Evolutionary conservation across 2,329 filamentous ascomycete genomes (phyloP), one percentile per base, ranked within the genome.

Genomic region (Paraconiothyrium brasiliense): DNA sequence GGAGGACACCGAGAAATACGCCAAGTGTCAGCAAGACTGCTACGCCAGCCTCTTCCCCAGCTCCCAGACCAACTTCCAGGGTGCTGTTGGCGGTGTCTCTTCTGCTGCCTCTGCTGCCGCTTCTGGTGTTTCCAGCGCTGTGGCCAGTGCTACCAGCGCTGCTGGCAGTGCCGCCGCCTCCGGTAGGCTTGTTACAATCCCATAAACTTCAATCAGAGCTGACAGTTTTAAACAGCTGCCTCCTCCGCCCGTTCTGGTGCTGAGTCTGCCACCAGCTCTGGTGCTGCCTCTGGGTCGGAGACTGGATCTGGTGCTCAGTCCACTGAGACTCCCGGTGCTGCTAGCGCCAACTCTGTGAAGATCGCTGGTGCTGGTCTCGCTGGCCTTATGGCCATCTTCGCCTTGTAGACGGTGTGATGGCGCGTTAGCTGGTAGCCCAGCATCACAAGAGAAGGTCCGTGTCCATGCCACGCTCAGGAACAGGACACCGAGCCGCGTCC

Each of bases 21-120:
- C 80, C 62, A 64, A 78, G 51, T 87, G 85, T 73, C 79, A 84
- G 70, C 76, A 81, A 56, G 69, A 71, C 60, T 87, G 85, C 78
- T 83, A 83, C 74, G 78, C 72, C 71, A 81, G 76, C 63, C 75
- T 81, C 70, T 86, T 83, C 79, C 80, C 84, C 71, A 79, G 68
- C 62, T 72, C 67, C 67, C 76, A 76, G 70, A 78, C 76, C 37
- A 30, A 56, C 54, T 56, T 56, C 43, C 41, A 32, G 20, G 54
- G 54, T 16, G 54, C 43, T 46, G 54, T 20, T 48, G 54, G 54
- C 39, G 66, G 60, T 27, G 64, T n/a, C 30, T 54, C 60, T 43
- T 62, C 49, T 46, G 57, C 67, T 35, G 73, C 71, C 48, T 67
- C 65, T 50, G 66, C 70, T 30, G 57, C 60, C 14, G 20, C 58